Evolutionary conservation across 176 grass and related monocot species (phyloP).

Genomic region (Coix lacrymajobi): DNA sequence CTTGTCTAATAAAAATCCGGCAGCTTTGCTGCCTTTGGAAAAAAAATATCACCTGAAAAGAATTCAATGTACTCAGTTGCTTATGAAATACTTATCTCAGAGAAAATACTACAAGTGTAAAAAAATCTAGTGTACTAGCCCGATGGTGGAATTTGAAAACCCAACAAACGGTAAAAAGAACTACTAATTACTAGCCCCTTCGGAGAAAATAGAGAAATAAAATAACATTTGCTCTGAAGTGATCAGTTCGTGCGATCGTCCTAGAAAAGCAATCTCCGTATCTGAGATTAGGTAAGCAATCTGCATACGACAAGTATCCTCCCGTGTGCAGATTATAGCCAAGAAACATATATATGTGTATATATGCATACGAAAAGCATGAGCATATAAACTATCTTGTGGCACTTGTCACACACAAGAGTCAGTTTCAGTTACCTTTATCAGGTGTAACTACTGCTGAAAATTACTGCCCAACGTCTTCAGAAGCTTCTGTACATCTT

Average conservation of each 20-base stretch:
- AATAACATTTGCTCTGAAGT: neutral
- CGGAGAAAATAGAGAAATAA: too few species aligned
- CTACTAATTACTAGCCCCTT: neutral
- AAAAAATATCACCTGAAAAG: neutral
- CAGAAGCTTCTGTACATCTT: neutral
- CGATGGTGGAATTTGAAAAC: neutral
- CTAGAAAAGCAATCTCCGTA: neutral
- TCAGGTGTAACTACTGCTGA: constrained; percentile 22
- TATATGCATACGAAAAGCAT: constrained; percentile 13
- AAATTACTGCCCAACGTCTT: constrained; percentile 28
- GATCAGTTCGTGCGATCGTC: too few species aligned
- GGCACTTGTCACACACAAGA: neutral
- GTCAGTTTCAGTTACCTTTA: neutral
- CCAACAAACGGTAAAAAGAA: neutral
- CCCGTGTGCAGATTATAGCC: neutral
- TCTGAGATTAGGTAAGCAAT: neutral
- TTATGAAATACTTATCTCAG: neutral
- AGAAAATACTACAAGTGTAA: neutral
- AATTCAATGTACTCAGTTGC: neutral
- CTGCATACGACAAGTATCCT: neutral
- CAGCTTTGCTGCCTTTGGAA: too few species aligned
- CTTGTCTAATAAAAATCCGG: too few species aligned
- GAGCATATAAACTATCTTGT: neutral
- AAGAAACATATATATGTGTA: neutral
- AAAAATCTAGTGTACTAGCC: neutral